These are phyloP conservation scores for Lagenaria siceraria DNA, from an alignment of 306 rosid genomes.

Conservation along the genomic window DNA sequence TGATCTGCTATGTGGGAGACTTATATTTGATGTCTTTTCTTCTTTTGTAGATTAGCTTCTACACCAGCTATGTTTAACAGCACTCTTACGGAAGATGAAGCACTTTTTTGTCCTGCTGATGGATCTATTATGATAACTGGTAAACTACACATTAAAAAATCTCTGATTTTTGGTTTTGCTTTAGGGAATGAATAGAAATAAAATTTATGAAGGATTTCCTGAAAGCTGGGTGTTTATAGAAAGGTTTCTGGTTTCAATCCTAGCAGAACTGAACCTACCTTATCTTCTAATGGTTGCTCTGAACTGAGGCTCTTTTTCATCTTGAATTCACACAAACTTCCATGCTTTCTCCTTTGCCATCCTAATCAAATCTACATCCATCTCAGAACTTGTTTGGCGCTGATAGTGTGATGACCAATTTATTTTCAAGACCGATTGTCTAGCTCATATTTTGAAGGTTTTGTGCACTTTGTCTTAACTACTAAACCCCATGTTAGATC, in stretches of 20 bases:
- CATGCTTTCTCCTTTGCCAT: background rate
- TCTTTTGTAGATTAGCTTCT: constrained; percentile 64
- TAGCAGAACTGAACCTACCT: background rate
- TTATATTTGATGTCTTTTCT: constrained; percentile 8
- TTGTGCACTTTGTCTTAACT: background rate
- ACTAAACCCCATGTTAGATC: background rate
- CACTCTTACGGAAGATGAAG: constrained; percentile 58
- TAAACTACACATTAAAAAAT: constrained; percentile 11
- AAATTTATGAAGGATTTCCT: background rate
- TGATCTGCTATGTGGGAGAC: background rate
- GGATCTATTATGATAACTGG: constrained; percentile 97
- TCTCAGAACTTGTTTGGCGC: background rate
- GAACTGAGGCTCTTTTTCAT: background rate
- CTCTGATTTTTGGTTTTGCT: background rate
- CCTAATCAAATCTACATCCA: background rate
- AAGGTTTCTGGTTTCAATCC: background rate
- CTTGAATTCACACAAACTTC: background rate
- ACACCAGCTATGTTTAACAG: constrained; percentile 97
- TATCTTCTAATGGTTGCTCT: background rate
- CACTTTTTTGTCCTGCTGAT: constrained; percentile 58
- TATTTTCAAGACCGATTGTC: background rate
- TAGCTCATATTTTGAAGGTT: background rate
- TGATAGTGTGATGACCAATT: background rate
- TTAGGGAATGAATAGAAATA: background rate
- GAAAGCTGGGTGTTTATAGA: background rate